These are phyloP conservation scores for Boletus speciosus DNA, from an alignment of 768 basidiomycete species.

Conservation along the genomic window DNA sequence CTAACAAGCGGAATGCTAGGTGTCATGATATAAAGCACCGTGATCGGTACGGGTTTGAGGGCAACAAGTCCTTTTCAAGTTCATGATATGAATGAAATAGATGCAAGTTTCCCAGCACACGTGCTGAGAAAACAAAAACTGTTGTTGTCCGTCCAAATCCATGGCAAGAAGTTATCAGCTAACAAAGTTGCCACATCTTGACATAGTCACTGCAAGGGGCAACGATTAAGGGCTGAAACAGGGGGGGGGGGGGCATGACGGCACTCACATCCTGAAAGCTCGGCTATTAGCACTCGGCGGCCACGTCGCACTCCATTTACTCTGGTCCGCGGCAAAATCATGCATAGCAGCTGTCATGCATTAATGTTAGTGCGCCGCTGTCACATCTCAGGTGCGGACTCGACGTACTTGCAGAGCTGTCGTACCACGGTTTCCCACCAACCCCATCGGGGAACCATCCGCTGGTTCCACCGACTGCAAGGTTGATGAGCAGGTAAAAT, in stretches of 20 bases:
- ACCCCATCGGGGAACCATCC: conserved; percentile 47
- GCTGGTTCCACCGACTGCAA: conserved; percentile 78
- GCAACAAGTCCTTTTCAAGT: neutral
- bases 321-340: conserved; percentile 60
- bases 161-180: neutral
- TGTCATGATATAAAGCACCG: neutral
- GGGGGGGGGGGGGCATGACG: too few species aligned
- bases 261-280: conserved; percentile 62
- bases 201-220: conserved; percentile 26
- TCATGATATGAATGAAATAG: neutral
- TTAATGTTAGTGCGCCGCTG: conserved; percentile 17
- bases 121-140: neutral
- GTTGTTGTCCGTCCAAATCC: neutral
- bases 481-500: conserved; percentile 79
- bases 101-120: neutral
- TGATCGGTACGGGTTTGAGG: neutral
- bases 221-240: neutral
- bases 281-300: conserved; percentile 55
- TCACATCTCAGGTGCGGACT: conserved; percentile 1
- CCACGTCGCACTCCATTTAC: conserved; percentile 76
- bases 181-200: conserved; percentile 34
- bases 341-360: conserved; percentile 53
- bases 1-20: neutral
- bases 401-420: conserved; percentile 48
- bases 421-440: conserved; percentile 61